Base-by-base conservation (phyloP, 805 yeast genomes). In the Candida nonsorbophila region DNA sequence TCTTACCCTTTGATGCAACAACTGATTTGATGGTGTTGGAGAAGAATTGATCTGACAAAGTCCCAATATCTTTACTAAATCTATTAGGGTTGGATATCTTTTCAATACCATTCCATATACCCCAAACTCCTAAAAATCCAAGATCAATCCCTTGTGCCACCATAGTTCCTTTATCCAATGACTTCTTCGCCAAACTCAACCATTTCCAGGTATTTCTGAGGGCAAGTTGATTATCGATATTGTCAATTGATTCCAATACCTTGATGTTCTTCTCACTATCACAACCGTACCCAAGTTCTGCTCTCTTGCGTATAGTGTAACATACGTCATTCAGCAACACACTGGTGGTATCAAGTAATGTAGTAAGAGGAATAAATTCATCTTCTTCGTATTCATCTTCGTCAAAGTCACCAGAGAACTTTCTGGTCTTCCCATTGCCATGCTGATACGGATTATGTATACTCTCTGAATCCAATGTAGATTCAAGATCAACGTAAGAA, bases 191-290 rank as follows among this genome's bases (percentile, higher is more conserved):
- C 28, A 84, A 72, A 1, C 76, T 72, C 18, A 90, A 58, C 97
- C 97, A 90, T 47, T 81, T 78, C 97, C 97, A 90, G 0, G 94
- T 81, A 42, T 84, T 80, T 37, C 81, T 63, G 28, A 81, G 58
- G 32, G 54, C 53, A 22, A 53, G 34, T 38, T 74, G 82, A 25
- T 77, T 74, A 29, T 72, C 72, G 14, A 76, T 51, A 2, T 67
- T 58, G 31, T 65, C 69, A 19, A 76, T 49, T 16, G 60, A 62
- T 37, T 74, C 84, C 21, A 78, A 58, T 15, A 84, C 62, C 11
- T 68, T 64, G 24, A 80, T 70, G 35, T 88, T 88, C 16, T 56
- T 59, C 26, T 70, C 71, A 21, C 85, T 75, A 44, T 81, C 82
- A 8, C 77, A 58, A 0, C 85, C 82, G 47, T 88, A 88, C 0